Evolutionary conservation across 2,329 filamentous ascomycete genomes (phyloP), one percentile per base, ranked within the genome.

Genomic region (Pyricularia sp.): DNA sequence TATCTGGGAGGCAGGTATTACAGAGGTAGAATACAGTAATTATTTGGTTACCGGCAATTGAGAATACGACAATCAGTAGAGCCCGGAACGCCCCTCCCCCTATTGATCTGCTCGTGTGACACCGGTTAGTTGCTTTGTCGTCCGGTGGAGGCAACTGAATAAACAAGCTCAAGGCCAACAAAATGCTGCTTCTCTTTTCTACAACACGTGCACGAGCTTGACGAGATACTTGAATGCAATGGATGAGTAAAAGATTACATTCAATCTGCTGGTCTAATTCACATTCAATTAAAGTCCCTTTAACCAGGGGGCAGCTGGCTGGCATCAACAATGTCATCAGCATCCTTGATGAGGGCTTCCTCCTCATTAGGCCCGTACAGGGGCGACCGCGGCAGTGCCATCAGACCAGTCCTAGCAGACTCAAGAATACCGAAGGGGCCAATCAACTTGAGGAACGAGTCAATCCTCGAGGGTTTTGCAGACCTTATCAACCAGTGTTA

Each of bases 401-500:
- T 99, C 70, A 99, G 86, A 79, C 95, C 95, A 69, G 95, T 98
- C 71, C 95, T 89, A 67, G 94, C 93, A 67, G 94, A 97, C 82
- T 99, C 95, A 67, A 99, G 86, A 74, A 99, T 97, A 77, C 95
- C 95, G 78, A 98, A 99, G 14, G 94, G 94, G 69, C 88, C 86
- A 76, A 99, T 90, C 71, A 99, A 86, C 83, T 98, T 99, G 82
- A 99, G 90, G 84, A 97, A 99, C 1, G 93, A 97, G 81, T 99
- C 93, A 77, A 99, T 97, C 80, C 95, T 90, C 71, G 85, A 88
- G 50, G 93, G 94, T 81, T 99, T 99, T 70, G 95, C 95, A 68
- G 93, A 97, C 9, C 91, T 42, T 93, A 74, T 50, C 14, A 17
- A 26, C 1, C 17, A 12, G 42, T 67, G 72, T 79, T 58, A 78